Evolutionary conservation across 148 eudicot genomes (phyloP), one percentile per base, ranked within the genome.

Genomic region (Rhododendron mucronatum): DNA sequence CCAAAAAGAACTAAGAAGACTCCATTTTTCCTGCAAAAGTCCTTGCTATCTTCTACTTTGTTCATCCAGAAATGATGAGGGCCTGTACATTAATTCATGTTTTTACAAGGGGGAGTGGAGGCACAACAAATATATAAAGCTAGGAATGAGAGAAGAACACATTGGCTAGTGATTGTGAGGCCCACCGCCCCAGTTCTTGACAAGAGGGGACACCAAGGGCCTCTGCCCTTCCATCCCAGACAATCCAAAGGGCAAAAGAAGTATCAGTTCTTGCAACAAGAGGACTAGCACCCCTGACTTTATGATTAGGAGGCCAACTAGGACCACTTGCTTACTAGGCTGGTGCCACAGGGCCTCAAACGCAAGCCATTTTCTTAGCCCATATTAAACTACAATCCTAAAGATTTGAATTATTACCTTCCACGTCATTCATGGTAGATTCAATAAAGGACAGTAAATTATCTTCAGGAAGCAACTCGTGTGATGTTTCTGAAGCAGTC

Each of bases 11-110:
- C 87, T 44, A 96, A 90, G 87, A 89, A 90, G 71, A 87, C 88
- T 84, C 89, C 91, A 83, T 90, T 93, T 89, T 86, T 91, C 78
- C 77, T 85, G 18, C 74, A 57, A 74, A 88, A 78, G 65, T 91
- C 87, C 84, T 90, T 91, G 63, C 81, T 81, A 65, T 53, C 89
- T 48, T 85, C 90, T 85, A 78, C 33, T 86, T 85, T 91, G 89
- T 96, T 96, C 86, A 95, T 84, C 98, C 99, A 96, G 48, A 89
- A 87, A 88, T 94, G 95, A 80, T 78, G 83, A 85, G 96, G 93
- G 65, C 99, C 99, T 96, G 94, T 48, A 84, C 30, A 86, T 41
- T 82, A 85, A 83, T 76, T 73, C 71, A 59, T 45, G 69, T 44
- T 84, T 82, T 85, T 87, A 81, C 47, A 80, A 23, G 84, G 67